These are phyloP conservation scores for Fragaria vesca DNA, from an alignment of 306 rosid genomes.

Conservation along the genomic window DNA sequence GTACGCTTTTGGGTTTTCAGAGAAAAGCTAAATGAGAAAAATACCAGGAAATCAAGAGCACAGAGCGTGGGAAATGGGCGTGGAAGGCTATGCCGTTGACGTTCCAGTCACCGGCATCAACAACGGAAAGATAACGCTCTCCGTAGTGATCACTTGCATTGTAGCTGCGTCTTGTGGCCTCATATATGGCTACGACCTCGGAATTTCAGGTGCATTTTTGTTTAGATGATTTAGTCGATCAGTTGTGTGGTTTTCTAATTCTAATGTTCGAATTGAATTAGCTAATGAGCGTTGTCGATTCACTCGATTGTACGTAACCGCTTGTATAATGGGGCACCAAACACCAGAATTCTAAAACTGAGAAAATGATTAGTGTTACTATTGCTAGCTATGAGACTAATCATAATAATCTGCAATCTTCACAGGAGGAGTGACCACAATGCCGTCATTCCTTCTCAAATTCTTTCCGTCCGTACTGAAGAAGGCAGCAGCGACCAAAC, in stretches of 20 bases:
- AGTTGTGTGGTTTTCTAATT: neutral
- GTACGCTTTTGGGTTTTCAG: neutral
- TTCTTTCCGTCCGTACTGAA: slow-evolving; percentile 56
- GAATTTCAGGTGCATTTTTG: slow-evolving; percentile 52
- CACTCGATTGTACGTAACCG: neutral
- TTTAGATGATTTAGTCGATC: neutral
- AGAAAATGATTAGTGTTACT: neutral
- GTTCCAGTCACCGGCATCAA: slow-evolving; percentile 18
- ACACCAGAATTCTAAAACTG: neutral
- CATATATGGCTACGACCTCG: slow-evolving; percentile 65
- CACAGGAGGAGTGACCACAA: slow-evolving; percentile 68
- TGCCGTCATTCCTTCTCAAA: slow-evolving; percentile 58
- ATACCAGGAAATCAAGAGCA: neutral
- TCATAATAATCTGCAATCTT: neutral
- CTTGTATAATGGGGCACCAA: no score
- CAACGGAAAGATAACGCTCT: slow-evolving; percentile 46
- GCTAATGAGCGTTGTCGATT: neutral
- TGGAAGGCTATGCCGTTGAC: slow-evolving; percentile 43
- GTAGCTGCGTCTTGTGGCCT: slow-evolving; percentile 77
- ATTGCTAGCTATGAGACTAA: neutral
- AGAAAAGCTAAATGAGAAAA: no score
- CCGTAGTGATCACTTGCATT: slow-evolving; percentile 57
- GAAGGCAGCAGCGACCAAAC: slow-evolving; percentile 26
- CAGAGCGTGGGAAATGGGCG: slow-evolving; percentile 39
- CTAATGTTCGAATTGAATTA: neutral